Percentiles rank a stretch among this genome's conserved stretches.
These are phyloP conservation scores for Closterium sp. DNA, from an alignment of 139 green algal genomes.

Conservation along the genomic window DNA sequence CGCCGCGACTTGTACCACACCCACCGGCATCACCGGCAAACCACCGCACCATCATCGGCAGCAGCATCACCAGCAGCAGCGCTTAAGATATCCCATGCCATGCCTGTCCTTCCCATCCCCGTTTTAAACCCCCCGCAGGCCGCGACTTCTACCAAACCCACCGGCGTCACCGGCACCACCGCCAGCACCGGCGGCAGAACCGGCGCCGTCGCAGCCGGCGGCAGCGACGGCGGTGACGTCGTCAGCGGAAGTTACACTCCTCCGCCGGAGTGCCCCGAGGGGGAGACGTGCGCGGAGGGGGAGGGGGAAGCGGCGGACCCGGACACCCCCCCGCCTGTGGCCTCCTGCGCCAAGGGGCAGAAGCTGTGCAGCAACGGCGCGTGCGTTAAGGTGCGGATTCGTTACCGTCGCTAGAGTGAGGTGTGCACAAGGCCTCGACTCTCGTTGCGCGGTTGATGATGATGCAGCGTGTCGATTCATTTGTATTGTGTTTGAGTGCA, in stretches of 20 bases:
- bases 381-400: neutral
- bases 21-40: neutral
- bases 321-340: neutral
- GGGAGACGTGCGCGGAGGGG: neutral
- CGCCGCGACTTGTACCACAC: neutral
- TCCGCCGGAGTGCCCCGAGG: neutral
- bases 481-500: too few species aligned
- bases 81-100: too few species aligned
- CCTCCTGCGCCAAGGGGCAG: neutral
- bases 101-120: too few species aligned
- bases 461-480: too few species aligned
- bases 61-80: too few species aligned
- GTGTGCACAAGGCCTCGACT: too few species aligned
- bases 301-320: neutral
- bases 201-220: too few species aligned
- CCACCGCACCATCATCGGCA: too few species aligned
- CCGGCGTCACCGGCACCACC: neutral
- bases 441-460: too few species aligned
- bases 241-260: neutral
- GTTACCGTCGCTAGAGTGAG: neutral
- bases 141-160: neutral
- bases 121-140: too few species aligned
- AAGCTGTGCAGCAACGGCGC: neutral
- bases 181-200: too few species aligned
- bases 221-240: neutral